These are phyloP conservation scores for Entomophthora muscae DNA, from an alignment of 371 early-diverging fungal species.

Conservation along the genomic window DNA sequence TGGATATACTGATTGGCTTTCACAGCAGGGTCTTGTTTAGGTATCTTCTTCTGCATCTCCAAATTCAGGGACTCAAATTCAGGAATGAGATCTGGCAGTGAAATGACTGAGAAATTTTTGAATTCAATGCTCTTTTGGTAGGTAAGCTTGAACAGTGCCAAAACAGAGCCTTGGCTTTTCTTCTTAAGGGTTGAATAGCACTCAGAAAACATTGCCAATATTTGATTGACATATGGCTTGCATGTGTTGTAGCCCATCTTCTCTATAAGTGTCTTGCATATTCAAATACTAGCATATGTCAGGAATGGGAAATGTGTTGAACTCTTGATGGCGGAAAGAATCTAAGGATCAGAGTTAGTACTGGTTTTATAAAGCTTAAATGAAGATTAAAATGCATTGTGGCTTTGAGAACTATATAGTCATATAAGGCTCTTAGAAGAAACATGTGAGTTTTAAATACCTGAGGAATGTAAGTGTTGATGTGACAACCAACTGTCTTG, in stretches of 20 bases:
- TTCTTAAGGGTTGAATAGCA: background rate
- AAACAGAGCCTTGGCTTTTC: background rate
- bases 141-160: background rate
- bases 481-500: background rate
- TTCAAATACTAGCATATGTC: background rate
- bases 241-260: background rate
- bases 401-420: no score
- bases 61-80: background rate
- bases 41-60: background rate
- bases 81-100: background rate
- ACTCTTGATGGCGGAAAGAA: background rate
- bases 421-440: no score
- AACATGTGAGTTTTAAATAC: no score
- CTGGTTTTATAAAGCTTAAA: no score
- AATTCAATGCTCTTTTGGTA: background rate
- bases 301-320: background rate
- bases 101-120: background rate
- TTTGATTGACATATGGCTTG: background rate
- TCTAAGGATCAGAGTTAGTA: no score
- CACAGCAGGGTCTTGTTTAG: background rate
- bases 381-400: no score
- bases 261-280: background rate
- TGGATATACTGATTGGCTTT: background rate
- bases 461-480: background rate
- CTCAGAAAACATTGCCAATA: background rate